Conservation (phyloP, 108 stramenopile genomes). For the Thalassiosira profunda region DNA sequence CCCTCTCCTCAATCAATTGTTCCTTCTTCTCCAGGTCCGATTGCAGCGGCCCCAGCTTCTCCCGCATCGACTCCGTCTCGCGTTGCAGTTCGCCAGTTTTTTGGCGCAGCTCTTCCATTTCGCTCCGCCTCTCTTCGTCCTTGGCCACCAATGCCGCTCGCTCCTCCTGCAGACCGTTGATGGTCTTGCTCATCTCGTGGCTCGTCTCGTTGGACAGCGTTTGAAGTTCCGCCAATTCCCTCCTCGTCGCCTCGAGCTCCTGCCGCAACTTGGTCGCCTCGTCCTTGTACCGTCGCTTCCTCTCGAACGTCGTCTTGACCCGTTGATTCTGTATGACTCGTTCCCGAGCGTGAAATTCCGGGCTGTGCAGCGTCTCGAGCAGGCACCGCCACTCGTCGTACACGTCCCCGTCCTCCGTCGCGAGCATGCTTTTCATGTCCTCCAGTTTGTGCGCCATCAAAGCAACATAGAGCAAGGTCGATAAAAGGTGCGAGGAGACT, state of each 20-base stretch:
- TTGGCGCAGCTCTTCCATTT: slow-evolving; percentile 14
- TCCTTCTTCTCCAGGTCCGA: background rate
- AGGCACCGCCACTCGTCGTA: slow-evolving; percentile 40
- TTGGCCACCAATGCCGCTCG: slow-evolving; percentile 18
- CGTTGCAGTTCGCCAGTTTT: slow-evolving; percentile 8
- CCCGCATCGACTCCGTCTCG: slow-evolving; percentile 7
- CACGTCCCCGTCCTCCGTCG: slow-evolving; percentile 16
- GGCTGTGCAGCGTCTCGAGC: slow-evolving; percentile 34
- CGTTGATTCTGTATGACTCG: slow-evolving; percentile 36
- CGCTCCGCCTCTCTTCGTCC: slow-evolving; percentile 18
- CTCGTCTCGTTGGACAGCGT: slow-evolving; percentile 30
- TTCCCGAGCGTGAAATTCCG: slow-evolving; percentile 43
- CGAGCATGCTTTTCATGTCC: slow-evolving; percentile 48
- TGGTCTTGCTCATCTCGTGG: slow-evolving; percentile 36
- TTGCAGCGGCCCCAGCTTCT: slow-evolving; percentile 1
- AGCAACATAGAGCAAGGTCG: slow-evolving; percentile 34
- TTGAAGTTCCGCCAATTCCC: slow-evolving; percentile 26
- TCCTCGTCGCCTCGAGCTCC: slow-evolving; percentile 8
- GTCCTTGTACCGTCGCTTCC: slow-evolving; percentile 34
- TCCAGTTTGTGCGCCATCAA: slow-evolving; percentile 42
- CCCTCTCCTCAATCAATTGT: background rate
- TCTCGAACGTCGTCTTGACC: slow-evolving; percentile 21
- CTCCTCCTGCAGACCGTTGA: slow-evolving; percentile 36
- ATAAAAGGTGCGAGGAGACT: slow-evolving; percentile 22
- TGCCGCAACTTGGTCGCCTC: slow-evolving; percentile 5